Percentiles rank a stretch among this genome's conserved stretches.
Evolutionary conservation across 208 protist genomes (phyloP).

Genomic region (Leishmania martiniquensis): DNA sequence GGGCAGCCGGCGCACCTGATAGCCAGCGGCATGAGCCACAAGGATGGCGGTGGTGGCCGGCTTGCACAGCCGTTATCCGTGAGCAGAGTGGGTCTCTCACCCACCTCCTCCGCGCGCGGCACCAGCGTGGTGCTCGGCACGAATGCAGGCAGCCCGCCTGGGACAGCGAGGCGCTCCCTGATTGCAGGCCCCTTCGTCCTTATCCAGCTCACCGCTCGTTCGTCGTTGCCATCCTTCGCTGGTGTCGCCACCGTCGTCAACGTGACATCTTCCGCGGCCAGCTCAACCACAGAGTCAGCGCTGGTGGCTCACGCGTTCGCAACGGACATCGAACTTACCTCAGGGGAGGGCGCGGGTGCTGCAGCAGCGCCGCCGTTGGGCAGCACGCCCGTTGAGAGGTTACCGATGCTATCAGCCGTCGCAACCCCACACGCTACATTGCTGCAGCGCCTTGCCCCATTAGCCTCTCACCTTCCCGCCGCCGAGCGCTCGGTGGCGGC

Average conservation of each 20-base stretch:
- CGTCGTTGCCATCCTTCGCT: not conserved
- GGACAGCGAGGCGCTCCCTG: not conserved
- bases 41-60: not conserved
- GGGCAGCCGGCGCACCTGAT: not conserved
- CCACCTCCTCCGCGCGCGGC: not conserved
- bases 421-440: not conserved
- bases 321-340: not conserved
- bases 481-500: not conserved
- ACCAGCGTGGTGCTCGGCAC: not conserved
- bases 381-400: not conserved
- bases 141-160: not conserved
- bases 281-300: not conserved
- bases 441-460: conserved; percentile 6
- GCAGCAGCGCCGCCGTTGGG: not conserved
- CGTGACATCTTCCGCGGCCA: not conserved
- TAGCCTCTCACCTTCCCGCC: not conserved
- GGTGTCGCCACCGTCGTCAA: not conserved
- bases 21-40: not conserved
- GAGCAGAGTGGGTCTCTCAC: not conserved
- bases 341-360: not conserved
- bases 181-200: not conserved
- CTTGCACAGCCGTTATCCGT: not conserved
- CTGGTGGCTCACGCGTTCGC: not conserved
- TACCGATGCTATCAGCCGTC: not conserved
- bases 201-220: not conserved